phyloP scores from a whole-genome alignment of 257 asterid genomes.

The Jaltomata sinuosa region DNA sequence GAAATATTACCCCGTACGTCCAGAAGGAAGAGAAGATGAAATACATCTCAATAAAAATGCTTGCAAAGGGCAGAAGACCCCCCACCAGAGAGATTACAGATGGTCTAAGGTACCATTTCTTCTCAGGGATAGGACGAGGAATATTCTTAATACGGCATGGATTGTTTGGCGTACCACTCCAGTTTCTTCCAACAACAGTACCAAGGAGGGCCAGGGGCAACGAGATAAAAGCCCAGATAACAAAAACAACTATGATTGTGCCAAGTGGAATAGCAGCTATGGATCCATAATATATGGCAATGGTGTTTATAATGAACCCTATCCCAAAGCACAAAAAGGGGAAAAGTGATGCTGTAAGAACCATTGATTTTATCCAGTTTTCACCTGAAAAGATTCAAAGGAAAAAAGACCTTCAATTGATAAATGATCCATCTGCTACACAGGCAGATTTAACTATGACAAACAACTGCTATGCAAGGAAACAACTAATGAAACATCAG shows the following conservation, averaged over 20 bases:
- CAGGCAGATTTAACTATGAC: background rate
- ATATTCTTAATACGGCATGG: constrained; percentile 84
- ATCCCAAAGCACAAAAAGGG: constrained; percentile 70
- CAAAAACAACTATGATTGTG: constrained; percentile 56
- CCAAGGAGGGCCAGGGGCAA: constrained; percentile 81
- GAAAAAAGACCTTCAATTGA: background rate
- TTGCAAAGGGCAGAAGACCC: constrained; percentile 79
- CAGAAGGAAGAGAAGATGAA: constrained; percentile 82
- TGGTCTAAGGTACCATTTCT: constrained; percentile 74
- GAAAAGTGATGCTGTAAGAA: constrained; percentile 77
- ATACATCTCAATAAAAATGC: constrained; percentile 77
- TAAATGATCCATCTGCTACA: background rate
- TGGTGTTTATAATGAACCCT: constrained; percentile 53
- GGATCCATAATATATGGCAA: constrained; percentile 73
- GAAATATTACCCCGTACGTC: constrained; percentile 60
- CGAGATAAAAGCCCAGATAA: constrained; percentile 77
- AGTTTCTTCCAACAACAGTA: constrained; percentile 70
- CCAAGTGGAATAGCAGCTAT: constrained; percentile 75
- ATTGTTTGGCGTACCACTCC: constrained; percentile 70
- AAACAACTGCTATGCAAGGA: background rate
- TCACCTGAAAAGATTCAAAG: constrained; percentile 39
- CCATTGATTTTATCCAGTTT: constrained; percentile 70
- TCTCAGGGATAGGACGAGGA: constrained; percentile 80
- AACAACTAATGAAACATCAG: background rate
- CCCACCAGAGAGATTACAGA: constrained; percentile 68